phyloP scores from a whole-genome alignment of 2,329 filamentous ascomycete genomes.

The Aspergillus latus region DNA sequence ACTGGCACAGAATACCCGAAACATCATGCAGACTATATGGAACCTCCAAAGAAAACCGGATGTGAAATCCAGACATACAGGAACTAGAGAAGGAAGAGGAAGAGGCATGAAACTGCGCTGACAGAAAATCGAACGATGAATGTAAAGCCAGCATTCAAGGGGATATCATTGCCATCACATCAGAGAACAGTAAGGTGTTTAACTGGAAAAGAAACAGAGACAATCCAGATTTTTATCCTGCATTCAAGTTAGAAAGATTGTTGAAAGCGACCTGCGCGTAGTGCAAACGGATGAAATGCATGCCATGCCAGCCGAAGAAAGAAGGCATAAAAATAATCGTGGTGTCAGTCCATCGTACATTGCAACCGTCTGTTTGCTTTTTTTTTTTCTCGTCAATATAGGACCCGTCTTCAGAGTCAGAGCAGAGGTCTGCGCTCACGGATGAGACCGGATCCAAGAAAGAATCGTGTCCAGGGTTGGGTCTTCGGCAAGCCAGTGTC shows the following conservation, averaged over 20 bases:
- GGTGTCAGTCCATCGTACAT: constrained; percentile 6
- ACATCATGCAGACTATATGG: neutral
- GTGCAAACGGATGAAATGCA: neutral
- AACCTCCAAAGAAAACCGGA: neutral
- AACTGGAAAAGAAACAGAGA: neutral
- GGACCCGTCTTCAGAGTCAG: neutral
- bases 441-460: constrained; percentile 44
- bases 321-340: constrained; percentile 7
- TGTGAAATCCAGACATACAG: neutral
- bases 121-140: constrained; percentile 10
- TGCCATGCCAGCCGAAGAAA: constrained; percentile 16
- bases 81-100: constrained; percentile 5
- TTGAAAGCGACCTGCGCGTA: constrained; percentile 21
- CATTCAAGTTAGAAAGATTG: neutral
- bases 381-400: neutral
- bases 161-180: constrained; percentile 23
- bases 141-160: constrained; percentile 17
- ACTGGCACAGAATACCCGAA: constrained; percentile 3
- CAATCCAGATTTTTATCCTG: neutral
- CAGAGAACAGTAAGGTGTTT: constrained; percentile 3
- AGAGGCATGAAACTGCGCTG: neutral
- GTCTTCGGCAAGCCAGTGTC: constrained; percentile 63
- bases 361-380: neutral
- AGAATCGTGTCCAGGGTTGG: constrained; percentile 55
- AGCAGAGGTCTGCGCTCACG: constrained; percentile 18